Evolutionary conservation across 169 alveolate species (phyloP), one percentile per base, ranked within the genome.

Genomic region (Eimeria acervulina): DNA sequence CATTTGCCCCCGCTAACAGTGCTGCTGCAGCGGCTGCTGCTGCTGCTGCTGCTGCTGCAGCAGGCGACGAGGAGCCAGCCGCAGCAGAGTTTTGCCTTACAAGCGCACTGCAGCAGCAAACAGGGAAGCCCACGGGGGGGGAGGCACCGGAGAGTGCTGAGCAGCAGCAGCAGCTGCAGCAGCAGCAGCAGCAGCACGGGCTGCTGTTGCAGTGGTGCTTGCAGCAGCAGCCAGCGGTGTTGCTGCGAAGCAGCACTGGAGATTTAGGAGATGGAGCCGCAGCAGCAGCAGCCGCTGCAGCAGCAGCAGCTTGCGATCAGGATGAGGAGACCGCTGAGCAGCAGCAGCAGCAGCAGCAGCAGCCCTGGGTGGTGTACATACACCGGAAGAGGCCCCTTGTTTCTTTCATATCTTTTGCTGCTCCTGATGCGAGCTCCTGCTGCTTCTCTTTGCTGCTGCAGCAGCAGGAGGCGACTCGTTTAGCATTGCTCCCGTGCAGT

Each of bases 331-430:
- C 68, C 1, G 68, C 68, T 23, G 70, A 80, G 90, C 55, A 47
- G 55, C 90, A 80, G 90, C 90, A 80, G 90, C 55, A 47, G 55
- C 90, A 80, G 90, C 90, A 80, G 90, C 90, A 44, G 90, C 90
- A 40, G 40, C 90, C 90, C 6, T 80, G 90, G 90, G 44, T 80
- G 90, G 90, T 80, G 90, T 80, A 80, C 70, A 47, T 80, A 44
- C 90, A 80, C 90, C 44, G 70, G 38, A 80, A 40, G 15, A 80
- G 23, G 70, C 90, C 90, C 26, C 23, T 44, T 5, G 90, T 44
- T 23, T 80, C 90, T n/a, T 80, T 80, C 26, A 59, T 80, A 21
- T 38, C 70, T n/a, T 21, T 15, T 26, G 40, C 90, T 19, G 70
- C n/a, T 3, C n/a, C 90, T 17, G 90, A 68, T 26, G 70, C 70